These are phyloP conservation scores for Cruciata laevipes DNA, from an alignment of 257 asterid genomes.

Conservation along the genomic window DNA sequence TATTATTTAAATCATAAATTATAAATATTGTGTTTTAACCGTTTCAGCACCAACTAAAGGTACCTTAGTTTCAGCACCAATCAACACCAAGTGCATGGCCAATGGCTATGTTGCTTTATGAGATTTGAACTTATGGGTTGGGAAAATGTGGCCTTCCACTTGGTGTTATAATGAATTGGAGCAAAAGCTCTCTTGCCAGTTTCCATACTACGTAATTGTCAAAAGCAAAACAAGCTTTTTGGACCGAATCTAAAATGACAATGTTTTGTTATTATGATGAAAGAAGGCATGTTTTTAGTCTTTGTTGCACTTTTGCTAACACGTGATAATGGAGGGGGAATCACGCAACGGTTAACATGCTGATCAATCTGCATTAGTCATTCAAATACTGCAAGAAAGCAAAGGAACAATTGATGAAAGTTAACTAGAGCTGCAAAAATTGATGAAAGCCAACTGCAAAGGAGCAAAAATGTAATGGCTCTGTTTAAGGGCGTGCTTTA, in stretches of 20 bases:
- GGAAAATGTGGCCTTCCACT: background rate
- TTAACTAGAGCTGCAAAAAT: background rate
- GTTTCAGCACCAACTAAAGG: too few relatives aligned
- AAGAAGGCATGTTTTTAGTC: background rate
- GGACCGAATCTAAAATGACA: background rate
- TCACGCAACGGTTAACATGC: background rate
- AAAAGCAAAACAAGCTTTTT: background rate
- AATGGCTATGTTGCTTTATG: too few relatives aligned
- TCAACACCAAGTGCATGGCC: too few relatives aligned
- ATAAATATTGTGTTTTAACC: too few relatives aligned
- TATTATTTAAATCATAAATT: too few relatives aligned
- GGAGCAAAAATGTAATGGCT: background rate
- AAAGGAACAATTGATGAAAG: too few relatives aligned
- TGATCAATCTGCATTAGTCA: too few relatives aligned
- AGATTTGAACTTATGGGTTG: background rate
- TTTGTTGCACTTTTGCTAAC: background rate
- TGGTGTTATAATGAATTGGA: background rate
- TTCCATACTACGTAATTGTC: background rate
- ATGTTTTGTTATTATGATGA: background rate
- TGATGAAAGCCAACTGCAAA: background rate
- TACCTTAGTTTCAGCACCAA: too few relatives aligned
- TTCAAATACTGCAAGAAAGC: too few relatives aligned
- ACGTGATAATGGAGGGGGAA: conserved; percentile 4
- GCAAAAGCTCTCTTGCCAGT: background rate
- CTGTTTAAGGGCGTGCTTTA: conserved; percentile 4